Conservation (phyloP, 805 yeast genomes). For the Candida coleopterorum region DNA sequence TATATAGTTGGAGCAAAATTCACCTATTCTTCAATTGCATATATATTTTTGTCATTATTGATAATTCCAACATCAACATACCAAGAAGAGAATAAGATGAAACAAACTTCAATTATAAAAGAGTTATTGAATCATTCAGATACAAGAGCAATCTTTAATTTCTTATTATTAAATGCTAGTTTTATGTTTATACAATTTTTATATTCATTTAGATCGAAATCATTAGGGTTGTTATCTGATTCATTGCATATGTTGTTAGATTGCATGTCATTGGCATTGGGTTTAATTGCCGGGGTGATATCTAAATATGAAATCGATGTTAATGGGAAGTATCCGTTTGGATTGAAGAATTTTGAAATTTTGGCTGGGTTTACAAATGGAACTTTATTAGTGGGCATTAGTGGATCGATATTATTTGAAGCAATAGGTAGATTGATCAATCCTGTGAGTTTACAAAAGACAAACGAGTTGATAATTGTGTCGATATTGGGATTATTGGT, state of each 20-base stretch:
- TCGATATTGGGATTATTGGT: slow-evolving; percentile 81
- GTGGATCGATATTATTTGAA: slow-evolving; percentile 82
- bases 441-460: slow-evolving; percentile 74
- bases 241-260: slow-evolving; percentile 96
- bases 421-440: slow-evolving; percentile 74
- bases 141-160: slow-evolving; percentile 85
- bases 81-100: slow-evolving; percentile 1
- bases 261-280: slow-evolving; percentile 85
- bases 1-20: slow-evolving; percentile 14
- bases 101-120: slow-evolving; percentile 15
- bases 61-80: slow-evolving; percentile 16
- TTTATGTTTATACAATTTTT: slow-evolving; percentile 93
- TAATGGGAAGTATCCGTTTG: slow-evolving; percentile 77
- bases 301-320: slow-evolving; percentile 41
- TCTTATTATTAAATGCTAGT: slow-evolving; percentile 76
- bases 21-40: slow-evolving; percentile 5
- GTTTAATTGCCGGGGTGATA: slow-evolving; percentile 74
- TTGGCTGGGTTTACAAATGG: slow-evolving; percentile 96
- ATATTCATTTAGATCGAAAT: slow-evolving; percentile 88
- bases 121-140: slow-evolving; percentile 44
- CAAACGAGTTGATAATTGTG: slow-evolving; percentile 81
- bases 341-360: slow-evolving; percentile 79
- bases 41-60: slow-evolving; percentile 12
- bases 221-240: slow-evolving; percentile 86
- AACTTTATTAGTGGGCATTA: slow-evolving; percentile 79